Conservation (phyloP, 2,329 filamentous ascomycete species). For the Colletotrichum echinochloae region DNA sequence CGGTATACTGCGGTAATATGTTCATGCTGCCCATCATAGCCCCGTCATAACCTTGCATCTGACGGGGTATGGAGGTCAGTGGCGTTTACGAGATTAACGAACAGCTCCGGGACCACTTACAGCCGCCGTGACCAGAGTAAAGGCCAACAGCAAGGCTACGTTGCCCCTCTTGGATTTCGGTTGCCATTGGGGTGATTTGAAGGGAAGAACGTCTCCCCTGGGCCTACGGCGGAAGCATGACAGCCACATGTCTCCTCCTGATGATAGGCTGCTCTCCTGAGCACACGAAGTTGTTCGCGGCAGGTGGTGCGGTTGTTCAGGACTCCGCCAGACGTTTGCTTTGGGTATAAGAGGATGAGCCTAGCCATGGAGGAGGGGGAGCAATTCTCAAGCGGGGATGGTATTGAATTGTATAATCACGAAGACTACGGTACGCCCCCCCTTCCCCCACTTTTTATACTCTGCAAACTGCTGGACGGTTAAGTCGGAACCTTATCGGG, state of each 20-base stretch:
- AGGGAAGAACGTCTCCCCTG: constrained; percentile 18
- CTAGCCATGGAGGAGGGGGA: too few relatives aligned
- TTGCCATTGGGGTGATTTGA: constrained; percentile 17
- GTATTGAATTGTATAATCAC: neutral
- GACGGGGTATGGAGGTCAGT: neutral
- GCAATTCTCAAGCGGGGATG: neutral
- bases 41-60: constrained; percentile 27
- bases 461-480: neutral
- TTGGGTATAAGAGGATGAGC: neutral
- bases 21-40: constrained; percentile 30
- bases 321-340: neutral
- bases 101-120: neutral
- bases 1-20: constrained; percentile 20
- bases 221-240: neutral
- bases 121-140: constrained; percentile 4
- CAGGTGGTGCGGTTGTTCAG: neutral
- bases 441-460: neutral
- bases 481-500: neutral
- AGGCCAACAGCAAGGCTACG: constrained; percentile 3
- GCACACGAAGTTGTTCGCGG: too few relatives aligned
- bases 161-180: constrained; percentile 18
- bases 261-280: too few relatives aligned
- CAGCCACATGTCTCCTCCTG: constrained; percentile 5
- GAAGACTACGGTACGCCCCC: neutral
- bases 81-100: rapidly evolving